Conservation (phyloP, 1,284 basidiomycete genomes). For the Leccinum ponderosum region DNA sequence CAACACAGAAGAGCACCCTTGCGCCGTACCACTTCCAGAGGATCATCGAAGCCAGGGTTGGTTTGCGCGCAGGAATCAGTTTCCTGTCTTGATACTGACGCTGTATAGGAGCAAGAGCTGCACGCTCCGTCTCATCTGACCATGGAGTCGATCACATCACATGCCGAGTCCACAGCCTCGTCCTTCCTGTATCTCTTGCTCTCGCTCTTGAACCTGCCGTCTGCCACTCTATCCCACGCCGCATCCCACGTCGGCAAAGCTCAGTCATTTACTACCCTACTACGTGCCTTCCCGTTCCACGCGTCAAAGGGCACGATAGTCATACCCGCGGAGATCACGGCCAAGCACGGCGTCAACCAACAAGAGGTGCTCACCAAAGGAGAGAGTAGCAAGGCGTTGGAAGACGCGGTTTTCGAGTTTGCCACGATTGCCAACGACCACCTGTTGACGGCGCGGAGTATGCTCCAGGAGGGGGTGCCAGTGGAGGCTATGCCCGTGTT, state of each 20-base stretch:
- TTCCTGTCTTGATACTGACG: slow-evolving; percentile 15
- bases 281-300: slow-evolving; percentile 79
- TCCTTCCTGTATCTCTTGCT: slow-evolving; percentile 81
- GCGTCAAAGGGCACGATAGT: slow-evolving; percentile 73
- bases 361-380: slow-evolving; percentile 85
- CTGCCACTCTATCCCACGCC: slow-evolving; percentile 73
- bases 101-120: slow-evolving; percentile 70
- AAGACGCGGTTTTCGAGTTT: slow-evolving; percentile 85
- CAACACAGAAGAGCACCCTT: slow-evolving; percentile 51
- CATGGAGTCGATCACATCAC: slow-evolving; percentile 66
- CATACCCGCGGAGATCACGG: slow-evolving; percentile 84
- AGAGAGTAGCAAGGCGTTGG: slow-evolving; percentile 59
- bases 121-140: slow-evolving; percentile 69
- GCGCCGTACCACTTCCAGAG: slow-evolving; percentile 80
- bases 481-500: slow-evolving; percentile 74
- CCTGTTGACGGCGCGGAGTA: slow-evolving; percentile 78
- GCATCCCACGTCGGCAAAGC: slow-evolving; percentile 78
- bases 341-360: slow-evolving; percentile 78
- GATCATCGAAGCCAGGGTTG: slow-evolving; percentile 83
- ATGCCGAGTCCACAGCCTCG: slow-evolving; percentile 79
- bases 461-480: slow-evolving; percentile 72
- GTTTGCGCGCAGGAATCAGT: slow-evolving; percentile 26
- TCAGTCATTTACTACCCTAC: slow-evolving; percentile 69
- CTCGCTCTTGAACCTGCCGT: slow-evolving; percentile 64
- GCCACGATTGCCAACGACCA: slow-evolving; percentile 92